Conservation (phyloP, 768 basidiomycete genomes). For the Arthromyces matolae region DNA sequence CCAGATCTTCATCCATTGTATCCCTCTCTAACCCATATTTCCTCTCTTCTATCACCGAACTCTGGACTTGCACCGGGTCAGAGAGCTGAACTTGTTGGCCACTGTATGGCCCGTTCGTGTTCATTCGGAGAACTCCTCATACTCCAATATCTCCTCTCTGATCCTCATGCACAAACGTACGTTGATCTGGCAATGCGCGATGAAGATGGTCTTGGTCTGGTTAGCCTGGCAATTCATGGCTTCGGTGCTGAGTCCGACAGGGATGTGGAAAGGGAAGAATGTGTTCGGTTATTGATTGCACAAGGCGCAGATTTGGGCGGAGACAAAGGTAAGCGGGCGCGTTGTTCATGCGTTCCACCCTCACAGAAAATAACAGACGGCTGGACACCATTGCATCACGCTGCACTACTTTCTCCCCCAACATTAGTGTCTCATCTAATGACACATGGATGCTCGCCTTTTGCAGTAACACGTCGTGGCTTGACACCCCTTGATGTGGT, state of each 20-base stretch:
- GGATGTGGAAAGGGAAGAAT: conserved; percentile 89
- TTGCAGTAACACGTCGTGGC: conserved; percentile 70
- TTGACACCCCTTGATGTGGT: conserved; percentile 89
- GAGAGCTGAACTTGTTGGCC: conserved; percentile 65
- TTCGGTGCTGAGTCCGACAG: conserved; percentile 80
- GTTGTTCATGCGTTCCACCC: too few relatives aligned
- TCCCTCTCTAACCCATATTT: conserved; percentile 61
- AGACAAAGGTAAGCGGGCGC: conserved; percentile 54
- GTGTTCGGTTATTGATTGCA: conserved; percentile 71
- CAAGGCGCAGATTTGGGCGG: conserved; percentile 70
- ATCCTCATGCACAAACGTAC: conserved; percentile 60
- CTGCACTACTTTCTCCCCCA: conserved; percentile 83
- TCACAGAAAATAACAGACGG: too few relatives aligned
- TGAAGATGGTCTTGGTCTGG: conserved; percentile 81
- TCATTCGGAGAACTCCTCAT: conserved; percentile 73
- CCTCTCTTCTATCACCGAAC: conserved; percentile 58
- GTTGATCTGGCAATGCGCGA: conserved; percentile 71
- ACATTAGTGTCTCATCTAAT: conserved; percentile 90
- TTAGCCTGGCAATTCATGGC: conserved; percentile 76
- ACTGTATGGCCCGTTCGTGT: conserved; percentile 73
- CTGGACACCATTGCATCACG: conserved; percentile 94
- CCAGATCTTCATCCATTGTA: conserved; percentile 80
- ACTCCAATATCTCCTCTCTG: conserved; percentile 67
- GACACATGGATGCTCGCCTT: conserved; percentile 86
- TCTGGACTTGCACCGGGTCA: conserved; percentile 68